Base-by-base conservation (phyloP, 75 land plant species). In the Pinus albicaulis region DNA sequence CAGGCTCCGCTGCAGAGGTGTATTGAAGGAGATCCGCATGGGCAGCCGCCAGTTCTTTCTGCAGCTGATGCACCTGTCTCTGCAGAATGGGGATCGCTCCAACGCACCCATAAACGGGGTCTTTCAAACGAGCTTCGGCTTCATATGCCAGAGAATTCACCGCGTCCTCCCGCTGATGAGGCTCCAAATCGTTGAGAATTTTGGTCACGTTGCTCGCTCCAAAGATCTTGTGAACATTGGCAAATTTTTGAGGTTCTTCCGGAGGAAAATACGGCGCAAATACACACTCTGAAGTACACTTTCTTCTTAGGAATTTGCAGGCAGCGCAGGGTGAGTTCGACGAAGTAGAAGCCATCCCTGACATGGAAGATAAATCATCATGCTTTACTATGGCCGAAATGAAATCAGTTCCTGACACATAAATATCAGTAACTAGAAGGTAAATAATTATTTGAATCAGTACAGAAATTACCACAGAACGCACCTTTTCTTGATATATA, bases 261-360 rank as follows among this genome's bases (percentile, higher is more conserved):
- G 94, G 87, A 0, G 92, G 90, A 72, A 92, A 92, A 81, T 90
- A 90, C 3, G 94, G 94, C 12, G 92, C 94, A 76, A 92, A 92
- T 20, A 86, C 75, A 64, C 92, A 92, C 13, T 82, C 90, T 5
- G 83, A 78, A 64, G 89, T 73, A 83, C 94, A 92, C 52, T 86
- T 86, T 53, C 94, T 76, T 74, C 94, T 53, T 44, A 92, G 62
- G 78, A 90, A 81, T 77, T 92, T 92, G 90, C 94, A 92, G 60
- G 94, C 94, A 3, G 90, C 94, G 55, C 94, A 92, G 4, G 94
- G 92, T 12, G 94, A 85, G 73, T 78, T 83, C 19, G 85, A 80
- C 71, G 80, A 76, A 17, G 76, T 72, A 38, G 81, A 79, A 44
- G 52, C 10, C 52, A 44, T 44, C 52, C 7, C 52, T 44, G 7